Conservation (phyloP, 345 rosid species). For the Clarkia xantiana region DNA sequence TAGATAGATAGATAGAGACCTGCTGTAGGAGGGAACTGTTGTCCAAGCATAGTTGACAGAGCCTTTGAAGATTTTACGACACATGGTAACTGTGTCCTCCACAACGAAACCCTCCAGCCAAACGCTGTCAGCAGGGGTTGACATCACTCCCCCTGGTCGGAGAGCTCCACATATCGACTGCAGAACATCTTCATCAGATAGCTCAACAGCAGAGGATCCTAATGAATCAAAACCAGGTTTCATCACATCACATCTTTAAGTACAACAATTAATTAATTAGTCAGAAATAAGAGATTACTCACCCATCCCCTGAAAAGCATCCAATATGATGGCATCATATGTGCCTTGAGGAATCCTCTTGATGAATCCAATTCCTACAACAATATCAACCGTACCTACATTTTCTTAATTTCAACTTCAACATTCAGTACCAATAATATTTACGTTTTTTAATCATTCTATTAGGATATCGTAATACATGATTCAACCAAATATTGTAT, state of each 20-base stretch:
- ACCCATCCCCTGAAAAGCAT: slow-evolving; percentile 17
- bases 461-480: too few species aligned
- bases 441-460: too few species aligned
- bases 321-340: slow-evolving; percentile 16
- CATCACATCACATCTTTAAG: neutral
- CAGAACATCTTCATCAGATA: slow-evolving; percentile 6
- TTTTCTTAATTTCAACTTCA: too few species aligned
- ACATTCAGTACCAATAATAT: too few species aligned
- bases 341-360: slow-evolving; percentile 9
- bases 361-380: slow-evolving; percentile 12
- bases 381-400: neutral
- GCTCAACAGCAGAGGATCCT: slow-evolving; percentile 4
- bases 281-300: slow-evolving; percentile 7
- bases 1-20: neutral
- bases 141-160: slow-evolving; percentile 13
- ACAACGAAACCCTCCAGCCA: slow-evolving; percentile 12
- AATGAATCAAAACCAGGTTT: neutral
- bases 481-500: too few species aligned
- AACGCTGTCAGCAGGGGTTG: slow-evolving; percentile 11
- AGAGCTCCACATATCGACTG: slow-evolving; percentile 10
- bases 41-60: slow-evolving; percentile 17
- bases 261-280: neutral
- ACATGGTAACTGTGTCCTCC: slow-evolving; percentile 7
- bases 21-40: slow-evolving; percentile 9
- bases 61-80: slow-evolving; percentile 13